A percentile compares a stretch with the other conserved stretches of the same genome.
phyloP scores from a whole-genome alignment of 495 filamentous ascomycete genomes.

The Aeminium ludgeri region DNA sequence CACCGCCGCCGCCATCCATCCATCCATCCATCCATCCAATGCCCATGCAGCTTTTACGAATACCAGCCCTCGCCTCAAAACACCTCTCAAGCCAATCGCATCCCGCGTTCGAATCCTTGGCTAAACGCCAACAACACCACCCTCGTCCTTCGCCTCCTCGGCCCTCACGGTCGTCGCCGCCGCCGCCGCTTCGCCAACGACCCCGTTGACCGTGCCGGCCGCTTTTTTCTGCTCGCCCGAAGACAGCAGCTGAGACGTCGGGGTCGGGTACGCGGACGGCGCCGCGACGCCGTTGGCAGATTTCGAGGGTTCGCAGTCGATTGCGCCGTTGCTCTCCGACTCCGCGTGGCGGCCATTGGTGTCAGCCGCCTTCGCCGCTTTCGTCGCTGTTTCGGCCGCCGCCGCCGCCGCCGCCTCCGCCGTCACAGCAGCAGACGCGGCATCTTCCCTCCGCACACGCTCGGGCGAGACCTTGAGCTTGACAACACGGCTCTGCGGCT shows the following conservation, averaged over 20 bases:
- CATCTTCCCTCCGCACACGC: neutral
- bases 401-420: neutral
- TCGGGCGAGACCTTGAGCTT: slow-evolving; percentile 14
- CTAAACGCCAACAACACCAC: too few relatives aligned
- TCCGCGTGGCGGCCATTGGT: neutral
- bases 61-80: too few relatives aligned
- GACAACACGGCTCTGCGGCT: slow-evolving; percentile 21
- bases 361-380: neutral
- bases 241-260: neutral
- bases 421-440: neutral
- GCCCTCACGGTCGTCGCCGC: too few relatives aligned
- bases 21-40: too few relatives aligned
- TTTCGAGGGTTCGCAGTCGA: neutral
- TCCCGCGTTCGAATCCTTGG: too few relatives aligned
- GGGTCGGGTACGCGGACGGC: slow-evolving; percentile 1
- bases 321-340: neutral
- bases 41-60: too few relatives aligned
- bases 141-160: too few relatives aligned
- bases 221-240: neutral
- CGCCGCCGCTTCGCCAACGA: too few relatives aligned
- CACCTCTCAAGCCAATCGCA: too few relatives aligned
- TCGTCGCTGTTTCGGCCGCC: neutral
- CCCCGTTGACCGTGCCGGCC: too few relatives aligned
- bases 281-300: neutral
- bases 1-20: too few relatives aligned